Evolutionary conservation across 2,329 filamentous ascomycete species (phyloP), one percentile per base, ranked within the genome.

Genomic region (Parafenestella ontariensis): DNA sequence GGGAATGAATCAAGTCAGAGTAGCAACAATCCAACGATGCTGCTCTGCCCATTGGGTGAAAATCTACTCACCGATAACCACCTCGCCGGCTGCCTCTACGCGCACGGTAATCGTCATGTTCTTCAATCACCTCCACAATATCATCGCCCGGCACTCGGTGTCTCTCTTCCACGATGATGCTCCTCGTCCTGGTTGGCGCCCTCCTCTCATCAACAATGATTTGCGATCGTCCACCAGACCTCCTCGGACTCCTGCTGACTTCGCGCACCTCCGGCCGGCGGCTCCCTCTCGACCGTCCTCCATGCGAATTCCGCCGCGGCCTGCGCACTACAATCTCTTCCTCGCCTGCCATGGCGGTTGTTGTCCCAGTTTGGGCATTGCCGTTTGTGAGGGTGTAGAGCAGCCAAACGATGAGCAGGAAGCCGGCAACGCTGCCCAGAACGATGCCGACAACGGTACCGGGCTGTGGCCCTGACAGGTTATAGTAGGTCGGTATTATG

Each of bases 401-500:
- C 4, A 85, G 75, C 79, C 81, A 84, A 29, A 83, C 71, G 26
- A 85, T 57, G 5, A 85, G 72, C 21, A 85, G 70, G 71, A 85
- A 83, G 42, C 81, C 83, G 6, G 74, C 78, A 20, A 85, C 79
- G 51, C 78, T 80, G 57, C 83, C 83, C 23, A 85, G 76, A 5
- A 84, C 82, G 53, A 88, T 87, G 49, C 86, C 87, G 9, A 81
- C 85, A 1, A 89, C 81, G 34, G 81, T 81, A 49, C 84, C 86
- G 0, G 86, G 81, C 0, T 78, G 42, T 0, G 85, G 85, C 5
- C 84, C 81, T 23, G 75, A 76, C 47, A 79, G 78, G 41, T 81
- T 78, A 73, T 89, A 89, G 62, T 85, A 85, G 23, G 84, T 81
- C 1, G 87, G 86, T 62, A 89, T 87, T 56, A 85, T 79, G 52